A percentile compares a stretch with the other conserved stretches of the same genome.
Evolutionary conservation across 129 eudicot genomes (phyloP).

Genomic region (Pseudognaphalium luteoalbum): DNA sequence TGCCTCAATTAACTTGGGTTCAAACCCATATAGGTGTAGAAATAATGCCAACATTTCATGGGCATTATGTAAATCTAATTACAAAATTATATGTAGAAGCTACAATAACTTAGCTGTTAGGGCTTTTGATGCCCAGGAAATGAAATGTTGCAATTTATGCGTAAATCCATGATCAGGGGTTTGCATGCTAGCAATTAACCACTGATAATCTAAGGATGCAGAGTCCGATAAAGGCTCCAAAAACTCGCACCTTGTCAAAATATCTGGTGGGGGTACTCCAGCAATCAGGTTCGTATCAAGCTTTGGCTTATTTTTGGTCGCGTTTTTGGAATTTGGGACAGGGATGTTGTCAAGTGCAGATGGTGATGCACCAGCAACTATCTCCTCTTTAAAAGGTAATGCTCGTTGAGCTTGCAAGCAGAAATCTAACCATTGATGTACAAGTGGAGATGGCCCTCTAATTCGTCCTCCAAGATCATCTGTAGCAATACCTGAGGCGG

Average conservation of each 20-base stretch:
- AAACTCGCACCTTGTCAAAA: constrained; percentile 65
- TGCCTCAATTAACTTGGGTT: not conserved
- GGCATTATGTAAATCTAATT: not conserved
- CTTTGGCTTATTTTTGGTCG: constrained; percentile 55
- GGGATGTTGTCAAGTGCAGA: constrained; percentile 42
- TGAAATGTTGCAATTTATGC: constrained; percentile 19
- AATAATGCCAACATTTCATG: not conserved
- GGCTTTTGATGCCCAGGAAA: constrained; percentile 24
- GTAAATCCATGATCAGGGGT: constrained; percentile 34
- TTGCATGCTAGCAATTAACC: constrained; percentile 52
- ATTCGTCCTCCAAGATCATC: constrained; percentile 72
- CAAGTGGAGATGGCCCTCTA: constrained; percentile 90
- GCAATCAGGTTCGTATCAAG: constrained; percentile 73
- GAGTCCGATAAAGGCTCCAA: constrained; percentile 84
- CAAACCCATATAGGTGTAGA: not conserved
- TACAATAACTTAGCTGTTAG: constrained; percentile 25
- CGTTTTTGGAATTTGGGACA: constrained; percentile 24
- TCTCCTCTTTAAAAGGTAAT: constrained; percentile 72
- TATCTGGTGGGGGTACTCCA: constrained; percentile 78
- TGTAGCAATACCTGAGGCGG: constrained; percentile 43
- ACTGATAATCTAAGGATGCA: constrained; percentile 61
- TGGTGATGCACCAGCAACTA: constrained; percentile 79
- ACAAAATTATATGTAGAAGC: not conserved
- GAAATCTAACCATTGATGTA: constrained; percentile 90
- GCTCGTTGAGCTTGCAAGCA: constrained; percentile 75